phyloP scores from a whole-genome alignment of 129 eudicot species.

The Flaveria brownii region DNA sequence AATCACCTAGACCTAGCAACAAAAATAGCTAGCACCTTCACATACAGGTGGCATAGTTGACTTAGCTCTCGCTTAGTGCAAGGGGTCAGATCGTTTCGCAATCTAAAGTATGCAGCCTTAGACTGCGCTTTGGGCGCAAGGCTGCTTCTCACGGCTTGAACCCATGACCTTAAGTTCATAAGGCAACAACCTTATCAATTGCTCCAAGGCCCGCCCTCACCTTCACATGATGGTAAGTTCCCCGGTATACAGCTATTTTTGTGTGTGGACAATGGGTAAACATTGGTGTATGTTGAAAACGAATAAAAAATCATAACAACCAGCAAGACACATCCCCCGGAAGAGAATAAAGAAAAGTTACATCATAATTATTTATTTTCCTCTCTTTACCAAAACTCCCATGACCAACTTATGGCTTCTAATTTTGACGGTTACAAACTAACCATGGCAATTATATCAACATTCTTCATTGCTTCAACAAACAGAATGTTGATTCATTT shows the following conservation, averaged over 20 bases:
- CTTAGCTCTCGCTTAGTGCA: no score
- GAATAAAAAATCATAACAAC: no score
- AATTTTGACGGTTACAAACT: neutral
- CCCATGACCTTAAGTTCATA: no score
- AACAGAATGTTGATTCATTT: neutral
- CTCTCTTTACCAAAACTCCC: no score
- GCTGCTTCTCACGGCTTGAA: no score
- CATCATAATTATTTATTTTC: no score
- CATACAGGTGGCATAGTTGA: no score
- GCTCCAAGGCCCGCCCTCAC: no score
- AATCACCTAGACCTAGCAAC: constrained; percentile 2
- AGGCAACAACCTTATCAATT: no score
- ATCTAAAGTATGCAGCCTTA: no score
- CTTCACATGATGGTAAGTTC: neutral
- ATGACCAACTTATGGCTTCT: neutral
- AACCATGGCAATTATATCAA: neutral
- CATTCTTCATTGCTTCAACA: neutral
- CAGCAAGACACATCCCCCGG: neutral
- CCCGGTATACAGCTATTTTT: neutral
- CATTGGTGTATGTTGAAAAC: neutral
- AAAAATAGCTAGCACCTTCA: neutral
- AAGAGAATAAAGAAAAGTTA: neutral
- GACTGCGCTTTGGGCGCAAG: no score
- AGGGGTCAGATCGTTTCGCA: no score
- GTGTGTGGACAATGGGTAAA: neutral